phyloP scores from a whole-genome alignment of 148 eudicot genomes.

The Fallopia convolvulus region DNA sequence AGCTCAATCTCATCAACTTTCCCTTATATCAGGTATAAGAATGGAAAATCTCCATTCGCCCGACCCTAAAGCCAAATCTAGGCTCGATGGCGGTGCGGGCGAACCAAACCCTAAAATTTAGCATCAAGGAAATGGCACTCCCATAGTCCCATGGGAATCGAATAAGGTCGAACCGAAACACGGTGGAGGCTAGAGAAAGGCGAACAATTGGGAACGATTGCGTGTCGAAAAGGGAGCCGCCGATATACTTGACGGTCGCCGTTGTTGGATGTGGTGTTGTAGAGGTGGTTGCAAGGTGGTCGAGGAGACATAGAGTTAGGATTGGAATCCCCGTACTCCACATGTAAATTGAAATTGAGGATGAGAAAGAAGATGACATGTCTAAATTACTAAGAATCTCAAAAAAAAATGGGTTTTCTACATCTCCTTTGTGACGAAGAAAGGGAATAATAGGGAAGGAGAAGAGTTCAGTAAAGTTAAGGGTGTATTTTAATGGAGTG shows the following conservation, averaged over 20 bases:
- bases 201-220: conserved; percentile 71
- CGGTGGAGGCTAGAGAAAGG: conserved; percentile 42
- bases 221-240: conserved; percentile 81
- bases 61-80: conserved; percentile 2
- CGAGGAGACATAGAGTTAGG: conserved; percentile 19
- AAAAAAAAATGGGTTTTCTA: no score
- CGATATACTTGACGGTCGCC: conserved; percentile 43
- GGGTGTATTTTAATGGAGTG: no score
- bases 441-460: no score
- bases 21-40: no score
- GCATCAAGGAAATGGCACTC: conserved; percentile 45
- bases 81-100: conserved; percentile 45
- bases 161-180: conserved; percentile 40
- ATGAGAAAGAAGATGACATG: no score
- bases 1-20: no score
- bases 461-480: no score
- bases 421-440: no score
- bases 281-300: conserved; percentile 52
- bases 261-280: conserved; percentile 50
- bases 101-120: conserved; percentile 70
- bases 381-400: no score
- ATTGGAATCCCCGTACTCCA: no score
- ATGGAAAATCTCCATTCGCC: conserved; percentile 38
- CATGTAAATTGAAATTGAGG: no score
- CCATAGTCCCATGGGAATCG: conserved; percentile 36